A percentile compares a stretch with the other conserved stretches of the same genome.
These are phyloP conservation scores for Ceratobasidium sp. DNA, from an alignment of 1,284 basidiomycete genomes.

Conservation along the genomic window DNA sequence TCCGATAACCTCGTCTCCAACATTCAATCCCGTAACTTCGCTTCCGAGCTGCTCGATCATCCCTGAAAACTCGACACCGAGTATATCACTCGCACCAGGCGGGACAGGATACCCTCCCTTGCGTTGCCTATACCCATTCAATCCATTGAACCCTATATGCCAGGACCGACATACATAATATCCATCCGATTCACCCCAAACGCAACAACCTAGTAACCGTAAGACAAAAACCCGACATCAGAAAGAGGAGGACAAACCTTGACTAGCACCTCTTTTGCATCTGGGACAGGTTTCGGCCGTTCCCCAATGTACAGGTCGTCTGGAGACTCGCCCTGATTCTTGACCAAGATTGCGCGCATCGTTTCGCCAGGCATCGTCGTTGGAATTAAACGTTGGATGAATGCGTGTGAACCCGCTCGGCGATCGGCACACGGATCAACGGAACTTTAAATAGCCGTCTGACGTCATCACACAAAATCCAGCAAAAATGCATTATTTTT, in stretches of 20 bases:
- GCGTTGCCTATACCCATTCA: slow-evolving; percentile 49
- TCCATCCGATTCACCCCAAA: slow-evolving; percentile 95
- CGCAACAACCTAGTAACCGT: not conserved
- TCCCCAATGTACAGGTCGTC: slow-evolving; percentile 83
- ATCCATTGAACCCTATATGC: no score
- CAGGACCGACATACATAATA: slow-evolving; percentile 75
- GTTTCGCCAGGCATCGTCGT: slow-evolving; percentile 46
- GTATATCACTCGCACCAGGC: slow-evolving; percentile 78
- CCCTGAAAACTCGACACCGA: slow-evolving; percentile 95
- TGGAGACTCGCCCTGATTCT: slow-evolving; percentile 81
- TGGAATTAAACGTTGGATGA: no score
- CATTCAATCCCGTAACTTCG: slow-evolving; percentile 70
- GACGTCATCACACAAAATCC: no score
- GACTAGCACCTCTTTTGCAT: slow-evolving; percentile 77
- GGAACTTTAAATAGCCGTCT: no score
- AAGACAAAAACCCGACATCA: not conserved
- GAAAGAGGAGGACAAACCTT: slow-evolving; percentile 64
- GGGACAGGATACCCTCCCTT: slow-evolving; percentile 85
- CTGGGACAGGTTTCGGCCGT: slow-evolving; percentile 68
- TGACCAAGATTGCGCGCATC: slow-evolving; percentile 89
- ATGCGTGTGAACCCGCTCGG: not conserved
- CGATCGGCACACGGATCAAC: no score
- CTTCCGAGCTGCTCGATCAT: slow-evolving; percentile 72
- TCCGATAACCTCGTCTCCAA: slow-evolving; percentile 90
- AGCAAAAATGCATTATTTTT: no score